Conservation (phyloP, 495 filamentous ascomycete species). For the Penicillium coffeae region DNA sequence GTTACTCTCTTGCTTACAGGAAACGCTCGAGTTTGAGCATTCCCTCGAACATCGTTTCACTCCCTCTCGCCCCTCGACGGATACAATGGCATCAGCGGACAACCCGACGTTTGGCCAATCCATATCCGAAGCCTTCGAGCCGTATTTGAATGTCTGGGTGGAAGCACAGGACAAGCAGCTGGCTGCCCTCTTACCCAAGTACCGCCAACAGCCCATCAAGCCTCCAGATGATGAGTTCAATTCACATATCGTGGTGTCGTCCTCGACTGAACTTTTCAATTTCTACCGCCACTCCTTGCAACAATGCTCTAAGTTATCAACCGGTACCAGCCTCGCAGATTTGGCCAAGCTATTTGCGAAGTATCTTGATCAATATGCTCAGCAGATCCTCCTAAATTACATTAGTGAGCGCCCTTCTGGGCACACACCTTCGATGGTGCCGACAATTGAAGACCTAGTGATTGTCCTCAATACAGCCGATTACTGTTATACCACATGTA, state of each 20-base stretch:
- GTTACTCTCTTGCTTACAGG: slow-evolving; percentile 85
- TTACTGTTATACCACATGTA: slow-evolving; percentile 92
- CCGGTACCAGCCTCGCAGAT: slow-evolving; percentile 79
- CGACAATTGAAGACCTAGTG: slow-evolving; percentile 72
- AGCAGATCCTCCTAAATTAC: slow-evolving; percentile 81
- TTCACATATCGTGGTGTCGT: slow-evolving; percentile 80
- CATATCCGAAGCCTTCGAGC: slow-evolving; percentile 96
- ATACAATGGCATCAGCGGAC: slow-evolving; percentile 82
- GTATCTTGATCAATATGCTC: slow-evolving; percentile 92
- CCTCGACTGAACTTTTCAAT: slow-evolving; percentile 94
- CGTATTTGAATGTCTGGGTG: slow-evolving; percentile 95
- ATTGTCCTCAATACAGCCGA: slow-evolving; percentile 94
- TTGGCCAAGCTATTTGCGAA: slow-evolving; percentile 81
- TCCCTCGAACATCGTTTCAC: slow-evolving; percentile 80
- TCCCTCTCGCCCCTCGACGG: slow-evolving; percentile 78
- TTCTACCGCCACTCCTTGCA: slow-evolving; percentile 89
- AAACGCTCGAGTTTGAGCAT: slow-evolving; percentile 97
- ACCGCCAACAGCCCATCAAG: slow-evolving; percentile 77
- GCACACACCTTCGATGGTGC: slow-evolving; percentile 47
- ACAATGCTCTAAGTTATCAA: slow-evolving; percentile 95
- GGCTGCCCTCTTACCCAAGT: slow-evolving; percentile 80
- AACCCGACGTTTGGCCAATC: slow-evolving; percentile 79
- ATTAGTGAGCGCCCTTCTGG: slow-evolving; percentile 57
- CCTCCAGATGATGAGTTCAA: slow-evolving; percentile 89
- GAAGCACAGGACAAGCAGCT: slow-evolving; percentile 92